These are phyloP conservation scores for Zostera marina DNA, from an alignment of 116 monocot species.

Conservation along the genomic window DNA sequence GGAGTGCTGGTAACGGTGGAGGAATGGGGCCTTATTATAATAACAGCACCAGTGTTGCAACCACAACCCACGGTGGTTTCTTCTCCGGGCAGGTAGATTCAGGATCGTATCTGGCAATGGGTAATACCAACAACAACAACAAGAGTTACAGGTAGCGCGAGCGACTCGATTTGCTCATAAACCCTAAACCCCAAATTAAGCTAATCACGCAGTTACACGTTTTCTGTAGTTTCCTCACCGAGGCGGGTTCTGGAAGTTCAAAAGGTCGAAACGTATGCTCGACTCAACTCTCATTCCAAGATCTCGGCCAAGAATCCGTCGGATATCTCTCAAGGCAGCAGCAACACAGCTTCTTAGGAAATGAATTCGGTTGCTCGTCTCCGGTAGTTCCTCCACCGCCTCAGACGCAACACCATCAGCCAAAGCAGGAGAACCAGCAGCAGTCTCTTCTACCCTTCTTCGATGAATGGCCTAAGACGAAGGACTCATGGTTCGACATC, in stretches of 20 bases:
- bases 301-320: slow-evolving; percentile 23
- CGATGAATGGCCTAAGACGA: slow-evolving; percentile 70
- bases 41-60: not conserved
- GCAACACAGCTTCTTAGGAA: slow-evolving; percentile 31
- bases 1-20: too few species aligned
- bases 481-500: slow-evolving; percentile 59
- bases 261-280: slow-evolving; percentile 16
- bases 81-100: slow-evolving; percentile 15
- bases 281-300: slow-evolving; percentile 23
- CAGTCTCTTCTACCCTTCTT: slow-evolving; percentile 64
- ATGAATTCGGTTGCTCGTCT: slow-evolving; percentile 13
- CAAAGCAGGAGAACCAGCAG: slow-evolving; percentile 32
- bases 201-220: too few species aligned
- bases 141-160: slow-evolving; percentile 48
- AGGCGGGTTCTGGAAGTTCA: slow-evolving; percentile 27
- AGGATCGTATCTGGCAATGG: slow-evolving; percentile 19
- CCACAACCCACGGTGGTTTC: slow-evolving; percentile 1
- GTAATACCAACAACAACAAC: too few species aligned
- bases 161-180: not conserved
- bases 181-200: not conserved
- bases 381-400: slow-evolving; percentile 3
- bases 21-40: too few species aligned
- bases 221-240: slow-evolving; percentile 47
- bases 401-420: too few species aligned
- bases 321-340: slow-evolving; percentile 16